Conservation (phyloP, 2,329 filamentous ascomycete genomes). For the Fusarium musae region DNA sequence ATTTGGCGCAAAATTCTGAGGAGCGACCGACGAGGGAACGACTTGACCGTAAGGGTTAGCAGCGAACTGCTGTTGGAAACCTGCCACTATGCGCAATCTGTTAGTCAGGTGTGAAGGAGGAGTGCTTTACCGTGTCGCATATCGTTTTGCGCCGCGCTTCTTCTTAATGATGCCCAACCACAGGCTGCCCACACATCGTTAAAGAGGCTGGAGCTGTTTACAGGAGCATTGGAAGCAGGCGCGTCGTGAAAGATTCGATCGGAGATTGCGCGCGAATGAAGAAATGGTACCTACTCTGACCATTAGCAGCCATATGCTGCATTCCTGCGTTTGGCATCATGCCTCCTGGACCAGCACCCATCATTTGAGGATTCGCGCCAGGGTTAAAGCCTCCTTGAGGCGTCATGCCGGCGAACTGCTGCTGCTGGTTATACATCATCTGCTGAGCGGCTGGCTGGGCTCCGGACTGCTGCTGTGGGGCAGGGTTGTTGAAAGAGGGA, state of each 20-base stretch:
- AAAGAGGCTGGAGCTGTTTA: neutral
- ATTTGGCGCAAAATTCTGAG: conserved; percentile 62
- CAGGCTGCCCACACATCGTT: neutral
- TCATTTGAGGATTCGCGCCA: conserved; percentile 65
- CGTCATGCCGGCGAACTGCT: conserved; percentile 66
- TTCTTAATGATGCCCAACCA: neutral
- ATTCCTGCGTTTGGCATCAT: conserved; percentile 73
- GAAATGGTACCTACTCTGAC: conserved; percentile 64
- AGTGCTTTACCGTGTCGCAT: conserved; percentile 21
- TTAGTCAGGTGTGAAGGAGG: conserved; percentile 18
- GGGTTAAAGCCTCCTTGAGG: conserved; percentile 62
- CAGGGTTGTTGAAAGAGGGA: conserved; percentile 61
- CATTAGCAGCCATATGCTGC: conserved; percentile 68
- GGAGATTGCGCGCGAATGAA: conserved; percentile 38
- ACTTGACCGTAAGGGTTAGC: conserved; percentile 66
- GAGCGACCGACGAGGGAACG: conserved; percentile 60
- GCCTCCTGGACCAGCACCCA: conserved; percentile 63
- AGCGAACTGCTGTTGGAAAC: conserved; percentile 68
- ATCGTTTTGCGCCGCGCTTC: conserved; percentile 31
- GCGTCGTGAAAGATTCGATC: conserved; percentile 6
- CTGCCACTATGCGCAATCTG: conserved; percentile 58
- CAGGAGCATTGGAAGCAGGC: neutral
- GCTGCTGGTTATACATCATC: conserved; percentile 69
- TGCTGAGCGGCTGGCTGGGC: conserved; percentile 58
- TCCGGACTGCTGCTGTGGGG: conserved; percentile 53